Evolutionary conservation across 2,329 filamentous ascomycete species (phyloP).

Genomic region (Pyricularia grisea): DNA sequence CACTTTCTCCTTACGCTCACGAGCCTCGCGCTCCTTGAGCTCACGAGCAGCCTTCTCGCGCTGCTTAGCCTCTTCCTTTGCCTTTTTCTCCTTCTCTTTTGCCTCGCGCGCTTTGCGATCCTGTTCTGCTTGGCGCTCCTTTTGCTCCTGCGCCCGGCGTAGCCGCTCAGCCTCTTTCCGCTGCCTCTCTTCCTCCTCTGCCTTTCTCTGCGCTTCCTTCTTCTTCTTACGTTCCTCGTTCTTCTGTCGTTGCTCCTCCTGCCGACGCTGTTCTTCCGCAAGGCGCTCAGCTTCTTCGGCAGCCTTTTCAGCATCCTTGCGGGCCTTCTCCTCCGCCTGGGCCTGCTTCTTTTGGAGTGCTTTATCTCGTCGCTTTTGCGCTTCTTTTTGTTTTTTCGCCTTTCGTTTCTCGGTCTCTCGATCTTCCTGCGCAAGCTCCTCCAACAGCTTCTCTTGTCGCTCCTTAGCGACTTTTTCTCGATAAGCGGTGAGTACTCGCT

Average conservation of each 20-base stretch:
- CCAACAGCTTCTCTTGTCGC: constrained; percentile 79
- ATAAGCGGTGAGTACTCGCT: constrained; percentile 92
- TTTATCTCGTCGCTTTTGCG: constrained; percentile 92
- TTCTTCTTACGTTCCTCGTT: constrained; percentile 88
- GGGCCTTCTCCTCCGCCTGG: constrained; percentile 83
- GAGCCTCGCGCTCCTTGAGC: constrained; percentile 53
- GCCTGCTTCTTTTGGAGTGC: constrained; percentile 80
- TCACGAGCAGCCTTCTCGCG: constrained; percentile 64
- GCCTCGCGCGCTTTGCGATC: constrained; percentile 77
- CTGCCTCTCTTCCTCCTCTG: constrained; percentile 78
- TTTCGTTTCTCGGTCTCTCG: constrained; percentile 69
- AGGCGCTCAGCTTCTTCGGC: constrained; percentile 73
- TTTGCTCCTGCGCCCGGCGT: constrained; percentile 71
- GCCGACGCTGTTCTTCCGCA: constrained; percentile 67
- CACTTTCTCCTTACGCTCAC: constrained; percentile 43
- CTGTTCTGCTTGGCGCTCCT: constrained; percentile 73
- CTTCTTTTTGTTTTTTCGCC: constrained; percentile 88
- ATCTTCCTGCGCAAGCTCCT: constrained; percentile 83
- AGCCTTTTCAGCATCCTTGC: constrained; percentile 78
- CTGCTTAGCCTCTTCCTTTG: constrained; percentile 72
- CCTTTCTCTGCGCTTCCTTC: constrained; percentile 81
- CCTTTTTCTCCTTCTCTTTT: constrained; percentile 74
- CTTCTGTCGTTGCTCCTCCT: constrained; percentile 71
- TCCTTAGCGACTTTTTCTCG: constrained; percentile 93
- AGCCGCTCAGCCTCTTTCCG: constrained; percentile 80